These are phyloP conservation scores for Hibiscus trionum DNA, from an alignment of 345 rosid genomes.

Conservation along the genomic window DNA sequence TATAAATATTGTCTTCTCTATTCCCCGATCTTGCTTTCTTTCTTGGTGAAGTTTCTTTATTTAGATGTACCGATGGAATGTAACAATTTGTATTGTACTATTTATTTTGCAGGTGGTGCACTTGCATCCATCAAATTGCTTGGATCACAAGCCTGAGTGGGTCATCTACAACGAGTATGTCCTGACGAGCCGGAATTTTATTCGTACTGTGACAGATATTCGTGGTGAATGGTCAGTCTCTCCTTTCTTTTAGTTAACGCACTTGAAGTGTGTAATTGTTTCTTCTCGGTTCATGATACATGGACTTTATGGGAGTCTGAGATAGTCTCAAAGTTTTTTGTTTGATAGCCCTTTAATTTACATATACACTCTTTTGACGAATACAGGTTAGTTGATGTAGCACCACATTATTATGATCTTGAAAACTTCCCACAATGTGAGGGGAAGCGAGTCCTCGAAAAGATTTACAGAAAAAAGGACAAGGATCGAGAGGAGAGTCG, in stretches of 20 bases:
- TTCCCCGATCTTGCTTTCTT: neutral
- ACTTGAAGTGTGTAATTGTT: neutral
- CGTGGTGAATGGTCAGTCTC: slow-evolving; percentile 86
- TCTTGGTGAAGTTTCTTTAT: neutral
- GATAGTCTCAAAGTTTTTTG: neutral
- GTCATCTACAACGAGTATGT: slow-evolving; percentile 90
- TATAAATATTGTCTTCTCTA: neutral
- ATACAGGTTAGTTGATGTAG: slow-evolving; percentile 78
- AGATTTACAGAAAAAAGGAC: slow-evolving; percentile 68
- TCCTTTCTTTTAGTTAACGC: neutral
- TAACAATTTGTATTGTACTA: neutral
- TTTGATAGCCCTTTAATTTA: neutral
- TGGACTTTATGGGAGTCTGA: neutral
- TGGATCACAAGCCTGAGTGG: slow-evolving; percentile 97
- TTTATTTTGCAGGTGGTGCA: slow-evolving; percentile 59
- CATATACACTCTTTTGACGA: neutral
- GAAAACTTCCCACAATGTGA: slow-evolving; percentile 79
- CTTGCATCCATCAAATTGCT: slow-evolving; percentile 89
- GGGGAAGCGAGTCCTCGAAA: slow-evolving; percentile 76
- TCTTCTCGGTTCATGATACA: neutral
- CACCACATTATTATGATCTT: slow-evolving; percentile 73
- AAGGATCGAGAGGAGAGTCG: slow-evolving; percentile 57
- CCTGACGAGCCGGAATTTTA: slow-evolving; percentile 77
- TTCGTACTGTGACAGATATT: slow-evolving; percentile 84
- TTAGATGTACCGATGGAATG: neutral